Evolutionary conservation across 2,329 filamentous ascomycete genomes (phyloP), one percentile per base, ranked within the genome.

Genomic region (Ophiognomonia clavigignenti-juglandacearum): DNA sequence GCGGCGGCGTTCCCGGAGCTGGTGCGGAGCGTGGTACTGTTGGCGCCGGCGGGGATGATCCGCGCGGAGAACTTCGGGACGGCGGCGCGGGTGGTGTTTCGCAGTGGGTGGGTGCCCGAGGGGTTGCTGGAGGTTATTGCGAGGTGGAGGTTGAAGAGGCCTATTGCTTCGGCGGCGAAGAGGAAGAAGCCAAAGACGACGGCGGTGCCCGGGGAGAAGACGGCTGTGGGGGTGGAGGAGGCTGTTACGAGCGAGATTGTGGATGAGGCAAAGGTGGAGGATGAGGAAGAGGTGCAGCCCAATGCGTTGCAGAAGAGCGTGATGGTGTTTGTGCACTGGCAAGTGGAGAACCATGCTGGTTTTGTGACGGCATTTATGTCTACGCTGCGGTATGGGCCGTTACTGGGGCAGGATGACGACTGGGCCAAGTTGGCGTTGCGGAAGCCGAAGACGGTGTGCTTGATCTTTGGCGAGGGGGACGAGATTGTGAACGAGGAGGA

Each of bases 21-120:
- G 34, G 67, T 92, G 11, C 72, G 74, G 6, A 80, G 77, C 4
- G 67, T 90, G 14, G 71, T 82, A 4, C 73, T 91, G 16, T 65
- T 92, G 32, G 84, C 85, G 0, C 82, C 85, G 0, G 72, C 79
- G 3, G 88, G 88, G 0, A 68, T 92, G 11, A 72, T 92, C 40
- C 75, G 85, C n/a, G 64, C 69, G 4, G 67, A 69, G 13, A 80
- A 85, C 57, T 74, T 88, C 47, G 75, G 76, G 48, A 62, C 65
- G 31, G 53, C 69, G 9, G 72, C 70, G 24, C 70, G 73, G 34
- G 59, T 79, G 45, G 57, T 82, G 43, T 83, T 81, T 63, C 68
- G 65, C n/a, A 73, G 73, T 6, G 76, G 75, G 14, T 54, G 77
- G 37, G 60, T 83, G 13, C 79, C 80, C 2, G 73, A 76, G 52